Evolutionary conservation across 1,284 basidiomycete genomes (phyloP).

Genomic region (Sporisorium graminicola): DNA sequence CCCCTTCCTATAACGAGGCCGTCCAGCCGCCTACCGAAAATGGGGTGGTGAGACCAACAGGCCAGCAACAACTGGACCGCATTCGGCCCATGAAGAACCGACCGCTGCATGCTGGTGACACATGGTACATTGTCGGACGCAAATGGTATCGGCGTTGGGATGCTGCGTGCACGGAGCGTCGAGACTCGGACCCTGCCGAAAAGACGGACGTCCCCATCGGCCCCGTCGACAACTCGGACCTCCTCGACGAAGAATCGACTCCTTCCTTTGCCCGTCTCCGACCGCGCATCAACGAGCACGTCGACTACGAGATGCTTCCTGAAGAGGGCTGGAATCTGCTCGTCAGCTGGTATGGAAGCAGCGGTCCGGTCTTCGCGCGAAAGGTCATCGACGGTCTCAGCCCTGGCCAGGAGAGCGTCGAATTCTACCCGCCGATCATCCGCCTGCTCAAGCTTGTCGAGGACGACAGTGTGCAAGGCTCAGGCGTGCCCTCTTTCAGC

Average conservation of each 20-base stretch:
- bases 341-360: conserved; percentile 79
- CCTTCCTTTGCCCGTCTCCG: conserved; percentile 51
- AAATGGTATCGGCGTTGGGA: conserved; percentile 82
- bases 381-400: conserved; percentile 74
- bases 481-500: conserved; percentile 33
- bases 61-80: conserved; percentile 36
- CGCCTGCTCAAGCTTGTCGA: conserved; percentile 73
- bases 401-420: conserved; percentile 75
- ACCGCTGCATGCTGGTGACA: conserved; percentile 75
- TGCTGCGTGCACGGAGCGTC: conserved; percentile 77
- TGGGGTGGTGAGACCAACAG: conserved; percentile 22
- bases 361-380: conserved; percentile 75
- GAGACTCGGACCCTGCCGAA: conserved; percentile 77
- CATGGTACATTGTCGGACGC: conserved; percentile 81
- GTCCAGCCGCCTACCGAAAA: neutral
- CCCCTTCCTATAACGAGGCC: conserved; percentile 38
- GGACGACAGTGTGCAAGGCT: conserved; percentile 58
- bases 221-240: conserved; percentile 79
- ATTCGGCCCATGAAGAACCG: conserved; percentile 49
- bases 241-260: conserved; percentile 73
- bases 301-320: conserved; percentile 84
- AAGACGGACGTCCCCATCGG: conserved; percentile 76
- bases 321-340: conserved; percentile 80
- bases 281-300: conserved; percentile 75
- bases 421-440: conserved; percentile 82